These are phyloP conservation scores for Ceratobasidium sp. DNA, from an alignment of 1,284 basidiomycete species.

Conservation along the genomic window DNA sequence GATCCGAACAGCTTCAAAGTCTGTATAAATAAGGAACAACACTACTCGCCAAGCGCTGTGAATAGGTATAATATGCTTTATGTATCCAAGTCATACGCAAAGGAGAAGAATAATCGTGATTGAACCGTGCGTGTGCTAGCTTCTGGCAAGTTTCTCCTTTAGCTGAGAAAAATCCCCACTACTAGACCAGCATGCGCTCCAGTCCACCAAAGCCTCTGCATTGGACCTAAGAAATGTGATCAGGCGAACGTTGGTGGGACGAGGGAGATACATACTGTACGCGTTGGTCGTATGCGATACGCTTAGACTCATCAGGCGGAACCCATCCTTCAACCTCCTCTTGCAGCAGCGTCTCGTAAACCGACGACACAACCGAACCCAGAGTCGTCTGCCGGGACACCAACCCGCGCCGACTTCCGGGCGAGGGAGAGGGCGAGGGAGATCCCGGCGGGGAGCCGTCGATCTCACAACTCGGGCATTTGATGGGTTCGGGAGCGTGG, in stretches of 20 bases:
- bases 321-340: constrained; percentile 35
- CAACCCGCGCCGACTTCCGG: constrained; percentile 31
- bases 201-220: constrained; percentile 30
- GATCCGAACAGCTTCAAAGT: neutral
- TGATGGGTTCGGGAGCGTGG: constrained; percentile 19
- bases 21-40: neutral
- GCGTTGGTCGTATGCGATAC: constrained; percentile 19
- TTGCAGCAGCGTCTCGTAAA: constrained; percentile 38
- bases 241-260: neutral
- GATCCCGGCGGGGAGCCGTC: constrained; percentile 38
- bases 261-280: neutral
- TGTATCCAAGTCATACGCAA: neutral
- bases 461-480: constrained; percentile 39
- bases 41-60: neutral
- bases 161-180: constrained; percentile 37
- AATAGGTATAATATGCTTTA: constrained; percentile 2
- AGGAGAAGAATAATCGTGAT: constrained; percentile 5
- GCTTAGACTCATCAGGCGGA: constrained; percentile 26
- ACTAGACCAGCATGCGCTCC: constrained; percentile 33
- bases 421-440: constrained; percentile 32
- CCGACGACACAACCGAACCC: constrained; percentile 31
- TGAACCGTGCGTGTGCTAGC: neutral
- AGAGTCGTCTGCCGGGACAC: constrained; percentile 35
- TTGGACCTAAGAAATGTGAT: constrained; percentile 21
- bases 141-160: constrained; percentile 31